Conservation (phyloP, 495 filamentous ascomycete genomes). For the Penicillium cosmopolitanum region DNA sequence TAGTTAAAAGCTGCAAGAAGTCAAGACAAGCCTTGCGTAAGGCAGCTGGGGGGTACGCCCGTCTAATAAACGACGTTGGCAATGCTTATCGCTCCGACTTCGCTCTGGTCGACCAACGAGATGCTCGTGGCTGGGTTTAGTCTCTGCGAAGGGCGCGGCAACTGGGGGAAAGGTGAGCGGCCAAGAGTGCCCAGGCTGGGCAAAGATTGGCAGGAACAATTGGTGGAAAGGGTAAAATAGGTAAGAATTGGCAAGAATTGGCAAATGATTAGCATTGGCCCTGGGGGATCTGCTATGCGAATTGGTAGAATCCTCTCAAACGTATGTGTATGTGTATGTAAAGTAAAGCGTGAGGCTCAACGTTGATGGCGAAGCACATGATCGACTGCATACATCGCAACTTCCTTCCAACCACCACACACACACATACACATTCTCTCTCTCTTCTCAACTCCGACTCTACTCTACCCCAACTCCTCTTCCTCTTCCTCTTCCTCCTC, state of each 20-base stretch:
- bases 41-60: constrained; percentile 10
- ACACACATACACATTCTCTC: not conserved
- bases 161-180: not conserved
- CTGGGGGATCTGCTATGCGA: no score
- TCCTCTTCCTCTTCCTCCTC: not conserved
- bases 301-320: no score
- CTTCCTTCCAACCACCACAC: no score
- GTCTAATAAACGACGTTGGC: constrained; percentile 20
- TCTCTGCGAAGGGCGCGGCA: constrained; percentile 1
- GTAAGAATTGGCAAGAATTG: not conserved
- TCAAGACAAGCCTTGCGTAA: constrained; percentile 4
- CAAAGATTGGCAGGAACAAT: not conserved
- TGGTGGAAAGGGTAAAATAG: not conserved
- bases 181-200: not conserved
- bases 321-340: no score
- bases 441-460: not conserved
- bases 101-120: constrained; percentile 14
- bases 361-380: no score
- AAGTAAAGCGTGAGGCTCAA: no score
- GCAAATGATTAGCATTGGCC: not conserved
- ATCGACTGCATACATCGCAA: no score
- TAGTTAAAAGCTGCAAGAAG: not conserved
- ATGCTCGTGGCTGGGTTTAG: constrained; percentile 2
- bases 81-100: constrained; percentile 31
- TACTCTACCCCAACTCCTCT: not conserved